These are phyloP conservation scores for Wickerhamiella sergipiensis DNA, from an alignment of 805 yeast genomes.

Conservation along the genomic window DNA sequence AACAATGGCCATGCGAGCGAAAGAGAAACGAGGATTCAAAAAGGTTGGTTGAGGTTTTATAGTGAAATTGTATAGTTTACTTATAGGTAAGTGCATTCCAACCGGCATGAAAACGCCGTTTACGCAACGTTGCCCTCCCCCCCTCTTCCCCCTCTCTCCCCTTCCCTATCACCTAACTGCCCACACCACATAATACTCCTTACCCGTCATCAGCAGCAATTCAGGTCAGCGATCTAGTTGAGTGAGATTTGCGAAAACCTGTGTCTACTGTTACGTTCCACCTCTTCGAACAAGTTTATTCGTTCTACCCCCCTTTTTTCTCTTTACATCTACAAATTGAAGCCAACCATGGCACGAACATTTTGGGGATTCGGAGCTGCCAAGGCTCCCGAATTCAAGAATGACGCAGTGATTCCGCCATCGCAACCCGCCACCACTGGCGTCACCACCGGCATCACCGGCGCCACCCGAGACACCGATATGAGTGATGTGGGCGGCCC, in stretches of 20 bases:
- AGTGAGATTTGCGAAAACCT: neutral
- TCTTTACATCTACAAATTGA: neutral
- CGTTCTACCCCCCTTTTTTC: neutral
- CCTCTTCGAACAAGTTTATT: neutral
- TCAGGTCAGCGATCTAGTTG: neutral
- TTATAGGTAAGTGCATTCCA: too few species aligned
- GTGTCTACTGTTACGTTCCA: neutral
- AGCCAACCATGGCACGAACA: conserved; percentile 1
- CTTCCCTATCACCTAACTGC: neutral
- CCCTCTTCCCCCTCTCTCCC: neutral
- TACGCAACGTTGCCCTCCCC: too few species aligned
- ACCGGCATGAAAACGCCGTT: too few species aligned
- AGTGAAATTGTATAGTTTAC: too few species aligned
- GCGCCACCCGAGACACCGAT: neutral
- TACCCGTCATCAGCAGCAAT: neutral
- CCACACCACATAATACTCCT: neutral
- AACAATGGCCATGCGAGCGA: too few species aligned
- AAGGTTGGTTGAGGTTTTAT: too few species aligned
- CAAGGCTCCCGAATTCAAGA: conserved; percentile 1
- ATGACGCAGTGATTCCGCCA: conserved; percentile 1
- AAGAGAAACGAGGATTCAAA: too few species aligned
- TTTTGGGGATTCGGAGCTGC: conserved; percentile 3
- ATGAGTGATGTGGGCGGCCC: neutral
- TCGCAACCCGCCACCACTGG: conserved; percentile 1
- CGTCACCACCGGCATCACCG: neutral